Evolutionary conservation across 2,329 filamentous ascomycete species (phyloP).

Genomic region (Escovopsis sp.): DNA sequence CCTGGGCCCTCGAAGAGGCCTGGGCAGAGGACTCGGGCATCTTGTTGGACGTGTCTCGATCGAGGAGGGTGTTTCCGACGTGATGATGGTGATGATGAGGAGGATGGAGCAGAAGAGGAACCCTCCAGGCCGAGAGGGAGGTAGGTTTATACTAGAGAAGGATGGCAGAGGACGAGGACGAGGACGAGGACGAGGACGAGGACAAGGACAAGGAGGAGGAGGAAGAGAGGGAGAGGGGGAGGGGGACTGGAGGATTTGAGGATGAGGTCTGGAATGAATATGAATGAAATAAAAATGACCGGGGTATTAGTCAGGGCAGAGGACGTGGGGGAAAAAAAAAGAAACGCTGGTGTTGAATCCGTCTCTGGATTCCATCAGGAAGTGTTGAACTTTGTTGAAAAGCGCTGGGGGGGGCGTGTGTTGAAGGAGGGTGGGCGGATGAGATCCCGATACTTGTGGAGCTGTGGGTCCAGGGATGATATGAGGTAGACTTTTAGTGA

Average conservation of each 20-base stretch:
- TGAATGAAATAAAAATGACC: conserved; percentile 12
- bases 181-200: neutral
- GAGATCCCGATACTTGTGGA: neutral
- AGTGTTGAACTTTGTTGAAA: neutral
- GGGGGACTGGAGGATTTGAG: conserved; percentile 4
- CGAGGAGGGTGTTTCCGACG: neutral
- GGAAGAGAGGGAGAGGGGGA: conserved; percentile 4
- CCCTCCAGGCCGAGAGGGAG: neutral
- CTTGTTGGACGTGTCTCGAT: conserved; percentile 1
- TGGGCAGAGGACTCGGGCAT: conserved; percentile 25
- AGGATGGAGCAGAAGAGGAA: neutral
- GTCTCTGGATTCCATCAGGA: neutral
- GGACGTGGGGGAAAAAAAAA: no score
- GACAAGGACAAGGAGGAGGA: neutral
- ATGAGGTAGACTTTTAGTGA: neutral
- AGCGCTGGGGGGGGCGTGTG: neutral
- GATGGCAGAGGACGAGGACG: neutral
- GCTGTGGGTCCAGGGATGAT: no score
- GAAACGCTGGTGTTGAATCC: neutral
- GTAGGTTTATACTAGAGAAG: neutral
- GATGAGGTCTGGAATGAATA: conserved; percentile 1
- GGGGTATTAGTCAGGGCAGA: neutral
- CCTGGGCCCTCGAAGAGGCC: conserved; percentile 21
- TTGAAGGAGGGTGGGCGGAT: neutral
- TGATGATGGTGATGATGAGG: neutral